Percentiles rank a stretch among this genome's conserved stretches.
Evolutionary conservation across 495 filamentous ascomycete genomes (phyloP).

Genomic region (Talaromyces proteolyticus): DNA sequence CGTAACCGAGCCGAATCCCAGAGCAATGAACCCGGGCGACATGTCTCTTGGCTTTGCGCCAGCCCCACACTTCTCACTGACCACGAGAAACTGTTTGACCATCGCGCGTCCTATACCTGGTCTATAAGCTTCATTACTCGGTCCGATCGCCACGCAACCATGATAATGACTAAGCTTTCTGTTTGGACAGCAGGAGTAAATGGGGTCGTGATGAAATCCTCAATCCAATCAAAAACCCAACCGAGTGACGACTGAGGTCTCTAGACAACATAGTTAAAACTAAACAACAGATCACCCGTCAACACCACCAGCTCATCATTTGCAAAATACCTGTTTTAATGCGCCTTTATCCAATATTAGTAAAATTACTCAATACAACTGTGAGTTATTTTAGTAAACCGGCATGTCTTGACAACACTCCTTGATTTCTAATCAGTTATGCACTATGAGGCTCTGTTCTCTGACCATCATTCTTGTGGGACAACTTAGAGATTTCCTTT

Average conservation of each 20-base stretch:
- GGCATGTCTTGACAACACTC: too few species aligned
- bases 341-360: too few species aligned
- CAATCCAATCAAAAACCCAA: background rate
- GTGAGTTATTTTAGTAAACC: too few species aligned
- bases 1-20: conserved; percentile 10
- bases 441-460: too few species aligned
- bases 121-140: background rate
- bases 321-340: too few species aligned
- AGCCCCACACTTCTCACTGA: background rate
- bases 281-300: too few species aligned
- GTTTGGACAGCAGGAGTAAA: background rate
- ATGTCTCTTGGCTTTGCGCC: conserved; percentile 2
- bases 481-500: too few species aligned
- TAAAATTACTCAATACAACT: too few species aligned
- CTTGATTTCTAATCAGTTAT: too few species aligned
- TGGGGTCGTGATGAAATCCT: background rate
- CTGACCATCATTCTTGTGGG: too few species aligned
- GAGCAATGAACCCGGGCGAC: conserved; percentile 1
- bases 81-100: conserved; percentile 3
- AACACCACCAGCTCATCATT: too few species aligned
- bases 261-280: too few species aligned
- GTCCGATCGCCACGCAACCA: background rate
- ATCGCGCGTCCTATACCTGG: conserved; percentile 11
- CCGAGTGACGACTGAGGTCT: background rate
- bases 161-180: background rate